Conservation (phyloP, 306 rosid genomes). For the Fagus sylvatica region DNA sequence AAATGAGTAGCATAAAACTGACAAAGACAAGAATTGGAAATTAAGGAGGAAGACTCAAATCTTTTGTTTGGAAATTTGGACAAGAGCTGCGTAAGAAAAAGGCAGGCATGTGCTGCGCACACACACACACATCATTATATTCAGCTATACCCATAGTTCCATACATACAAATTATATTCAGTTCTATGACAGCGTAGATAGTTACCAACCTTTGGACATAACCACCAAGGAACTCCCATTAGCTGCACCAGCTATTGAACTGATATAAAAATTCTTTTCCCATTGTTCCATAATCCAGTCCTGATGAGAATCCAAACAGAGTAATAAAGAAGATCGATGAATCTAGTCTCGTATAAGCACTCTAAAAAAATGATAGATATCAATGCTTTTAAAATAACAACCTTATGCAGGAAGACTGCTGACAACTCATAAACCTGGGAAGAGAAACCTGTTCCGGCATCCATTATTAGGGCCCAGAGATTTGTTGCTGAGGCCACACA, state of each 20-base stretch:
- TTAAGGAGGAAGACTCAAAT: conserved; percentile 14
- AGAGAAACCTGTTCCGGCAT: conserved; percentile 89
- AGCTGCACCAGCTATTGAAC: conserved; percentile 87
- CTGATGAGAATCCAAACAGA: conserved; percentile 44
- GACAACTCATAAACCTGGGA: conserved; percentile 90
- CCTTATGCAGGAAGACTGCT: conserved; percentile 83
- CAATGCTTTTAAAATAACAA: conserved; percentile 25
- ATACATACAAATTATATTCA: not conserved
- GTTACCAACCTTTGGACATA: conserved; percentile 84
- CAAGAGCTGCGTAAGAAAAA: too few species aligned
- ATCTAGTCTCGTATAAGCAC: conserved; percentile 1
- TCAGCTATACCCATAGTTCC: not conserved
- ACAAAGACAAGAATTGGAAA: not conserved
- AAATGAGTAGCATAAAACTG: not conserved
- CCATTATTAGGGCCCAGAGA: conserved; percentile 94
- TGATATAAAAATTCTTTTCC: conserved; percentile 90
- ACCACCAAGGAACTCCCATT: conserved; percentile 96
- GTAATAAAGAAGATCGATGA: conserved; percentile 16
- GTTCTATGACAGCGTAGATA: not conserved
- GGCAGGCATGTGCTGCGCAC: too few species aligned
- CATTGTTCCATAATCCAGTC: conserved; percentile 99
- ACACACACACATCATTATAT: not conserved
- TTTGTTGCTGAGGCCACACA: conserved; percentile 73
- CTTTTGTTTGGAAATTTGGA: too few species aligned
- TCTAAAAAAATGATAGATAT: conserved; percentile 24